Percentiles rank a stretch among this genome's conserved stretches.
phyloP scores from a whole-genome alignment of 2,329 filamentous ascomycete genomes.

The Fonsecaea erecta region DNA sequence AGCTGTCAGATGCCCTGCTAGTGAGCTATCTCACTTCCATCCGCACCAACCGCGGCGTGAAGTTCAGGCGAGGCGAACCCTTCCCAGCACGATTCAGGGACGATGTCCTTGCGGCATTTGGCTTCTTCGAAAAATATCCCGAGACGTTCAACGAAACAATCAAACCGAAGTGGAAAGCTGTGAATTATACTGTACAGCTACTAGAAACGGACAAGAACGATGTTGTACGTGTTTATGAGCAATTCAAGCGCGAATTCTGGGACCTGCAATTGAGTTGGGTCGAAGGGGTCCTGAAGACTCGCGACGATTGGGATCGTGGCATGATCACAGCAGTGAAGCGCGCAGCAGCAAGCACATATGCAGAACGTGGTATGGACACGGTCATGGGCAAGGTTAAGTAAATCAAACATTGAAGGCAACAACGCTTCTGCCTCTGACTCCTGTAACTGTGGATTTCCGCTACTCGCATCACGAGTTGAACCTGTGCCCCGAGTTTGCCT shows the following conservation, averaged over 20 bases:
- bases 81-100: slow-evolving; percentile 93
- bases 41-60: slow-evolving; percentile 79
- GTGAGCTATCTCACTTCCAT: slow-evolving; percentile 81
- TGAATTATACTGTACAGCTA: slow-evolving; percentile 79
- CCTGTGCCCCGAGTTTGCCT: neutral
- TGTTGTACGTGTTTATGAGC: slow-evolving; percentile 77
- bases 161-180: slow-evolving; percentile 90
- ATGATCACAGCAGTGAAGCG: slow-evolving; percentile 90
- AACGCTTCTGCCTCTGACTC: neutral
- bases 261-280: slow-evolving; percentile 96
- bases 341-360: slow-evolving; percentile 81
- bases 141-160: slow-evolving; percentile 73
- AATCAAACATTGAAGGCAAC: neutral
- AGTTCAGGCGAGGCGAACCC: slow-evolving; percentile 83
- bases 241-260: slow-evolving; percentile 87
- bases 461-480: neutral
- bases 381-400: slow-evolving; percentile 93
- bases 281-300: slow-evolving; percentile 80
- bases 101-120: slow-evolving; percentile 87
- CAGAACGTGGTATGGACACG: slow-evolving; percentile 81
- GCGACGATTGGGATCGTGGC: slow-evolving; percentile 91
- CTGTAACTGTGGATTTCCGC: neutral
- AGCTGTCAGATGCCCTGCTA: slow-evolving; percentile 88
- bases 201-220: slow-evolving; percentile 73
- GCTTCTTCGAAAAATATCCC: slow-evolving; percentile 75